phyloP scores from a whole-genome alignment of 2,329 filamentous ascomycete species.

The Fusarium annulatum region DNA sequence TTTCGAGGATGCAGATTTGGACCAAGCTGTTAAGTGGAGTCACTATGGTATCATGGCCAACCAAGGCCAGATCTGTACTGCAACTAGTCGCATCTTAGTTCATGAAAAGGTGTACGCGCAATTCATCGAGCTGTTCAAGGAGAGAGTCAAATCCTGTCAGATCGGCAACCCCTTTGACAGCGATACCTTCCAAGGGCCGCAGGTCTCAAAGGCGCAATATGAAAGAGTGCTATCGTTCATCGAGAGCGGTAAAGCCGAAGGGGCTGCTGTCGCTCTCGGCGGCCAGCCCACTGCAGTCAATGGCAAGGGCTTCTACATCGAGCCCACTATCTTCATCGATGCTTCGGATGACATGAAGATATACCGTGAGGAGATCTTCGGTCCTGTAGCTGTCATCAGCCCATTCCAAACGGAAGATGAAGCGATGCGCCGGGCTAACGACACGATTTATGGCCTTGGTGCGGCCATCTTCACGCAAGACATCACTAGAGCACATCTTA shows the following conservation, averaged over 20 bases:
- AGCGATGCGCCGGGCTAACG: constrained; percentile 56
- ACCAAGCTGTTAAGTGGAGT: constrained; percentile 72
- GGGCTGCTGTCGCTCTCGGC: constrained; percentile 73
- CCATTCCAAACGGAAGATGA: constrained; percentile 57
- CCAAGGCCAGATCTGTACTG: constrained; percentile 73
- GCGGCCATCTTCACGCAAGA: constrained; percentile 71
- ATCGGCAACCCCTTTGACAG: constrained; percentile 78
- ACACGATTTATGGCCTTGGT: constrained; percentile 70
- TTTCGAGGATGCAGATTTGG: constrained; percentile 73
- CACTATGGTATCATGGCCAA: constrained; percentile 66
- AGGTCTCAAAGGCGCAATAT: constrained; percentile 77
- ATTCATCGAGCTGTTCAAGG: constrained; percentile 60
- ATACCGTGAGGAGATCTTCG: constrained; percentile 60
- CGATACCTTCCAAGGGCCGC: constrained; percentile 78
- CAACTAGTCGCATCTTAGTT: constrained; percentile 72
- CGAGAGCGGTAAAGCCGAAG: constrained; percentile 75
- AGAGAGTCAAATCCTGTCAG: constrained; percentile 57
- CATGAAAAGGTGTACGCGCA: constrained; percentile 69
- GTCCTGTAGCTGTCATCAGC: constrained; percentile 57
- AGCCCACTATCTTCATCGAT: constrained; percentile 58
- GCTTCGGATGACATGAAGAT: constrained; percentile 56
- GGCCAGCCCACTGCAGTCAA: constrained; percentile 55
- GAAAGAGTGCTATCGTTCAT: constrained; percentile 77
- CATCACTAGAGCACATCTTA: constrained; percentile 60
- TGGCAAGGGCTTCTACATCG: constrained; percentile 60